phyloP scores from a whole-genome alignment of 345 rosid species.

The Garcia nutans region DNA sequence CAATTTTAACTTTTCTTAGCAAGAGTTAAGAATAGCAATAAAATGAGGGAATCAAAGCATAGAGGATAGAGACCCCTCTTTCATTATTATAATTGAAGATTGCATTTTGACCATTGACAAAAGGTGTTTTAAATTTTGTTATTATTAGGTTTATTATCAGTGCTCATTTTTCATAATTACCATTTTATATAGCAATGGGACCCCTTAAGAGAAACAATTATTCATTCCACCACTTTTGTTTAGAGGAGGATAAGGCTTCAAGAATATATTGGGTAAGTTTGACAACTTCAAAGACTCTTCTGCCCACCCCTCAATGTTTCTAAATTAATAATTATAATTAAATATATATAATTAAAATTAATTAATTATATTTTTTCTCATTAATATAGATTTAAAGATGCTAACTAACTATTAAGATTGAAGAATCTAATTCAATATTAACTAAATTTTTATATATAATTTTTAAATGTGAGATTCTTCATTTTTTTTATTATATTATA shows the following conservation, averaged over 20 bases:
- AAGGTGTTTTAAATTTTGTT: slow-evolving; percentile 2
- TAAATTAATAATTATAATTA: too few species aligned
- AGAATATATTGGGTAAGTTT: too few species aligned
- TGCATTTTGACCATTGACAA: slow-evolving; percentile 15
- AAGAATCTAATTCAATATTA: too few species aligned
- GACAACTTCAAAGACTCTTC: too few species aligned
- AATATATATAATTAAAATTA: too few species aligned
- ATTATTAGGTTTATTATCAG: slow-evolving; percentile 1
- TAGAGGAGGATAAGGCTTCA: background rate
- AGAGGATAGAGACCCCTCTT: background rate
- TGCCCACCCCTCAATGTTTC: background rate
- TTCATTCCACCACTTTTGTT: background rate
- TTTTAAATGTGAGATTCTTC: too few species aligned
- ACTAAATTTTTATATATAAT: too few species aligned
- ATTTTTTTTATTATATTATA: too few species aligned
- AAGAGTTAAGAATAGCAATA: too few species aligned
- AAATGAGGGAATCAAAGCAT: background rate
- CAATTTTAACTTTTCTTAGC: background rate
- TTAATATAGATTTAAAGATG: too few species aligned
- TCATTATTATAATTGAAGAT: background rate
- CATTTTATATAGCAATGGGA: background rate
- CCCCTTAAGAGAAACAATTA: background rate
- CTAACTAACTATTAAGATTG: too few species aligned
- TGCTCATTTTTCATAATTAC: slow-evolving; percentile 16
- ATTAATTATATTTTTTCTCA: too few species aligned